Evolutionary conservation across 164 flowering plant species (phyloP).

Genomic region (Vitis labrusca): DNA sequence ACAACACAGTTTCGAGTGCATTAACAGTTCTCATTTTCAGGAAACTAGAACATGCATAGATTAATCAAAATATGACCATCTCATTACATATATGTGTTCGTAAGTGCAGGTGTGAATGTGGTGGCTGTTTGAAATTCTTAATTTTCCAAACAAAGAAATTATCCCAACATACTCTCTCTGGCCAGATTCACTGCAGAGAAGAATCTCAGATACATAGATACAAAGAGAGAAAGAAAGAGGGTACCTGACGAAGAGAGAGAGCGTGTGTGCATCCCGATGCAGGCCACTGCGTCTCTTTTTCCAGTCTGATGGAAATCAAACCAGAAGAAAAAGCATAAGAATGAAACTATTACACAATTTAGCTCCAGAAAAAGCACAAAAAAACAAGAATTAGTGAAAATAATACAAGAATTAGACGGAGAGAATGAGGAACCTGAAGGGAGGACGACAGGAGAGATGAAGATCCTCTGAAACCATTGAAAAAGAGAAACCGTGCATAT

Average conservation of each 20-base stretch:
- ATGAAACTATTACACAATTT: neutral
- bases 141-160: no score
- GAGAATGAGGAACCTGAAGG: conserved; percentile 10
- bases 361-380: neutral
- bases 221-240: neutral
- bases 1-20: no score
- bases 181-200: neutral
- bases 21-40: no score
- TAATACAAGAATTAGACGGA: neutral
- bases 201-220: no score
- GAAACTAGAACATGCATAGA: no score
- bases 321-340: neutral
- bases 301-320: conserved; percentile 12
- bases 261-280: conserved; percentile 1
- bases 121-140: no score
- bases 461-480: conserved; percentile 8
- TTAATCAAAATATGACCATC: no score
- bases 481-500: neutral
- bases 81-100: no score
- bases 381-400: neutral
- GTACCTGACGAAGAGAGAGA: conserved; percentile 34
- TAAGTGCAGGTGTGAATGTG: no score
- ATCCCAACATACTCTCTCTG: neutral
- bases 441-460: neutral
- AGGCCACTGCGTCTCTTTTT: conserved; percentile 13